Evolutionary conservation across 208 protist genomes (phyloP).

Genomic region (Crithidia bombi): DNA sequence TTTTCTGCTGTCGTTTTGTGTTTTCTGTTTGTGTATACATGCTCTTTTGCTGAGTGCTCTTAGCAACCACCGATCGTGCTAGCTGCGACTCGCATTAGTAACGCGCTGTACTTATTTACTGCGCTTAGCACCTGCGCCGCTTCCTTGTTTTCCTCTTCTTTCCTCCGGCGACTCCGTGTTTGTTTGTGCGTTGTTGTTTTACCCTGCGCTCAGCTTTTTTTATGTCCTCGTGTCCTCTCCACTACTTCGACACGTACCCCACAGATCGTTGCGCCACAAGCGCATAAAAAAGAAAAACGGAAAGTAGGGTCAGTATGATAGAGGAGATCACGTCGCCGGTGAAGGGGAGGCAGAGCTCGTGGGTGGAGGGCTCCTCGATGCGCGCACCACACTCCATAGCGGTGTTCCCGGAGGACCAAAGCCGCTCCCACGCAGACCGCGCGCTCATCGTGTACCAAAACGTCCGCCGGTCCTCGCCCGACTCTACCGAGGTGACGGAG

Average conservation of each 20-base stretch:
- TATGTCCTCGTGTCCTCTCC: neutral
- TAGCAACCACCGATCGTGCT: too few relatives aligned
- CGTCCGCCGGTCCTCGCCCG: constrained; percentile 28
- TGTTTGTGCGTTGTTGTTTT: too few relatives aligned
- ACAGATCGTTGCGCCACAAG: too few relatives aligned
- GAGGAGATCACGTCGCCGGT: constrained; percentile 31
- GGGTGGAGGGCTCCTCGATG: constrained; percentile 14
- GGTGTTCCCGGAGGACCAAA: constrained; percentile 10
- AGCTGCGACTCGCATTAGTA: too few relatives aligned
- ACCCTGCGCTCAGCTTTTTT: constrained; percentile 1
- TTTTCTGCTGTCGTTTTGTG: too few relatives aligned
- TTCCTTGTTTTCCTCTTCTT: too few relatives aligned
- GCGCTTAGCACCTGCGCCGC: too few relatives aligned
- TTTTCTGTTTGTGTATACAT: too few relatives aligned
- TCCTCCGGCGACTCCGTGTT: too few relatives aligned
- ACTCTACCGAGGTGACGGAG: constrained; percentile 39
- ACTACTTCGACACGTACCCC: too few relatives aligned
- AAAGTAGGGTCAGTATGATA: constrained; percentile 33
- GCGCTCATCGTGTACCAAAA: constrained; percentile 70
- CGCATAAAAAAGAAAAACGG: neutral
- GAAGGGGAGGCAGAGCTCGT: constrained; percentile 1
- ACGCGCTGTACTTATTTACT: too few relatives aligned
- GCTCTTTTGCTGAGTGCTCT: too few relatives aligned
- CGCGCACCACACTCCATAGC: constrained; percentile 10
- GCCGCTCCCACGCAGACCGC: constrained; percentile 25